These are phyloP conservation scores for Sarocladium kiliense DNA, from an alignment of 2,329 filamentous ascomycete genomes.

Conservation along the genomic window DNA sequence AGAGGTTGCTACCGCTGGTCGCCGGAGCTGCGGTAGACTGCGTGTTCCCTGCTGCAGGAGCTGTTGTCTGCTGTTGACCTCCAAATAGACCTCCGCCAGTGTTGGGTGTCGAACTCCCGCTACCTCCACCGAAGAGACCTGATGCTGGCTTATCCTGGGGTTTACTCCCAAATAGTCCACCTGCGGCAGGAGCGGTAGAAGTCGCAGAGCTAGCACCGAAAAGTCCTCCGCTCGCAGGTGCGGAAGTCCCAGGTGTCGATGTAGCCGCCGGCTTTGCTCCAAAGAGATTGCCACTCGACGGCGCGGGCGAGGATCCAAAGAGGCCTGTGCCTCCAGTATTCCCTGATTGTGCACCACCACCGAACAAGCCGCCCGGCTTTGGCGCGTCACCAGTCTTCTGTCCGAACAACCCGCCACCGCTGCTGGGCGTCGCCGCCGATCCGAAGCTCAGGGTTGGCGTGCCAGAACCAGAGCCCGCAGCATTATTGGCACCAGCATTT, in stretches of 20 bases:
- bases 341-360: conserved; percentile 14
- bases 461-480: conserved; percentile 12
- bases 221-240: conserved; percentile 18
- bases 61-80: conserved; percentile 7
- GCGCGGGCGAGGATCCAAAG: conserved; percentile 21
- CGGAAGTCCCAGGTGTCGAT: conserved; percentile 26
- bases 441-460: conserved; percentile 38
- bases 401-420: conserved; percentile 25
- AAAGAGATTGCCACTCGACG: conserved; percentile 17
- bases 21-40: neutral
- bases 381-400: conserved; percentile 22
- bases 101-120: neutral
- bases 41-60: neutral
- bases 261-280: conserved; percentile 18
- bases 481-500: conserved; percentile 15
- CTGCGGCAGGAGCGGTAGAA: conserved; percentile 11
- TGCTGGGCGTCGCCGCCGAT: conserved; percentile 21
- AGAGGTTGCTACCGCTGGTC: neutral
- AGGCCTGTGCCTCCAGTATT: conserved; percentile 20
- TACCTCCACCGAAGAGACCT: conserved; percentile 14
- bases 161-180: conserved; percentile 25
- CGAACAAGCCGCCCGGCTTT: conserved; percentile 23
- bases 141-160: conserved; percentile 7
- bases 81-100: neutral
- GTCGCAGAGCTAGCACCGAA: conserved; percentile 13